Evolutionary conservation across 2,329 filamentous ascomycete genomes (phyloP).

Genomic region (Xylaria sp.): DNA sequence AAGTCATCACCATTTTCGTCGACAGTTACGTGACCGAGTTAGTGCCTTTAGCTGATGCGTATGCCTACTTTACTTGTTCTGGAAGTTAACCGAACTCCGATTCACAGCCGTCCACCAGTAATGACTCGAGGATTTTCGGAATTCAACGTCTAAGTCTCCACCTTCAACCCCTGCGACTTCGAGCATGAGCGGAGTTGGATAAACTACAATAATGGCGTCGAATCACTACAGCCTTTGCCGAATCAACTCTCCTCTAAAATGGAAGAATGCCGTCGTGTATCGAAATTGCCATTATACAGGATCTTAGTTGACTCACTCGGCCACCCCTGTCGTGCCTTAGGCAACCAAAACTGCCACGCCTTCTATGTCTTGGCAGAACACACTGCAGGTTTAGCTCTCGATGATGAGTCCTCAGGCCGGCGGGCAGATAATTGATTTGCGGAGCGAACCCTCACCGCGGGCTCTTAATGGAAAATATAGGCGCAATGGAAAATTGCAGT

Average conservation of each 20-base stretch:
- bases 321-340: slow-evolving; percentile 33
- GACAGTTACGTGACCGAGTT: slow-evolving; percentile 17
- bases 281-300: background rate
- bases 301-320: slow-evolving; percentile 26
- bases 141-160: slow-evolving; percentile 28
- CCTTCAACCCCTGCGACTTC: slow-evolving; percentile 13
- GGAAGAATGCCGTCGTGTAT: slow-evolving; percentile 30
- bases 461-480: slow-evolving; percentile 48
- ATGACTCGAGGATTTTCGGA: slow-evolving; percentile 34
- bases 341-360: slow-evolving; percentile 26
- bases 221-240: slow-evolving; percentile 17
- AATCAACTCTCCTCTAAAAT: slow-evolving; percentile 26
- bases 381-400: slow-evolving; percentile 16
- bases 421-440: slow-evolving; percentile 46
- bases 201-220: slow-evolving; percentile 35
- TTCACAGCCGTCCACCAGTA: slow-evolving; percentile 30
- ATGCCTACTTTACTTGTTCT: slow-evolving; percentile 17
- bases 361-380: slow-evolving; percentile 20
- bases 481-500: slow-evolving; percentile 51
- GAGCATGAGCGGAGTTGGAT: slow-evolving; percentile 24
- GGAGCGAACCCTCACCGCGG: slow-evolving; percentile 34
- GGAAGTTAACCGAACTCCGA: slow-evolving; percentile 39
- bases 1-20: slow-evolving; percentile 22
- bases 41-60: slow-evolving; percentile 11
- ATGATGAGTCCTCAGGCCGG: slow-evolving; percentile 42